phyloP scores from a whole-genome alignment of 768 basidiomycete species.

The Pluteus cervinus region DNA sequence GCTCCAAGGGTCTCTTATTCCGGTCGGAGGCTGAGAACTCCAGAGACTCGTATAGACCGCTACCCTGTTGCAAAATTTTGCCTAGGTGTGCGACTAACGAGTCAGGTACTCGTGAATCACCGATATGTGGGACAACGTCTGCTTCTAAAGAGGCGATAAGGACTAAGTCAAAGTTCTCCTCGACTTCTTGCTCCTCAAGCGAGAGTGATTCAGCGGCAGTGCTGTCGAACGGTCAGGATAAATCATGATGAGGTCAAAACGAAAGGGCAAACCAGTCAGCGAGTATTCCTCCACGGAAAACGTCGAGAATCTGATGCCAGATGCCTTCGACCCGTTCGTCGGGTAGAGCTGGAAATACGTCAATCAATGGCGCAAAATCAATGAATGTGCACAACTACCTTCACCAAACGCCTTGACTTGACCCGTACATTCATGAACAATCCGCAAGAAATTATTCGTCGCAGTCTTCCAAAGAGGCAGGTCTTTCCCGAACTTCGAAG shows the following conservation, averaged over 20 bases:
- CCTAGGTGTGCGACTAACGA: slow-evolving; percentile 61
- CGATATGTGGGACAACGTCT: slow-evolving; percentile 74
- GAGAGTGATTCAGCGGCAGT: slow-evolving; percentile 51
- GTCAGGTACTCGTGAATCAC: slow-evolving; percentile 65
- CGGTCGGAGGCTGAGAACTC: slow-evolving; percentile 6
- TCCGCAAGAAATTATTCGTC: slow-evolving; percentile 67
- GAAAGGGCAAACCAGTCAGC: slow-evolving; percentile 67
- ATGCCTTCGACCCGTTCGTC: slow-evolving; percentile 70
- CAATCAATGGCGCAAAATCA: neutral
- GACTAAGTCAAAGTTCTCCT: slow-evolving; percentile 82
- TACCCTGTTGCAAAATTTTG: slow-evolving; percentile 68
- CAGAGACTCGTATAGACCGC: slow-evolving; percentile 48
- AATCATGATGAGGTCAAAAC: neutral
- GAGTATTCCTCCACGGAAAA: slow-evolving; percentile 74
- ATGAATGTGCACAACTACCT: slow-evolving; percentile 27
- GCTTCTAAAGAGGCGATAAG: slow-evolving; percentile 76
- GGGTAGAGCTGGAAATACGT: slow-evolving; percentile 38
- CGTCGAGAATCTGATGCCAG: slow-evolving; percentile 80
- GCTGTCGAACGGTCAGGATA: slow-evolving; percentile 25
- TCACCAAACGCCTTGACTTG: slow-evolving; percentile 45
- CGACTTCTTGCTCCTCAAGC: slow-evolving; percentile 61
- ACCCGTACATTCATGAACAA: slow-evolving; percentile 61
- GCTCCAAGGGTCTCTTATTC: neutral
- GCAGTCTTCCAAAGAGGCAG: slow-evolving; percentile 93
- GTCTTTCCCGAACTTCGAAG: slow-evolving; percentile 86